Evolutionary conservation across 2,329 filamentous ascomycete genomes (phyloP).

Genomic region (Rhexocercosporidium sp.): DNA sequence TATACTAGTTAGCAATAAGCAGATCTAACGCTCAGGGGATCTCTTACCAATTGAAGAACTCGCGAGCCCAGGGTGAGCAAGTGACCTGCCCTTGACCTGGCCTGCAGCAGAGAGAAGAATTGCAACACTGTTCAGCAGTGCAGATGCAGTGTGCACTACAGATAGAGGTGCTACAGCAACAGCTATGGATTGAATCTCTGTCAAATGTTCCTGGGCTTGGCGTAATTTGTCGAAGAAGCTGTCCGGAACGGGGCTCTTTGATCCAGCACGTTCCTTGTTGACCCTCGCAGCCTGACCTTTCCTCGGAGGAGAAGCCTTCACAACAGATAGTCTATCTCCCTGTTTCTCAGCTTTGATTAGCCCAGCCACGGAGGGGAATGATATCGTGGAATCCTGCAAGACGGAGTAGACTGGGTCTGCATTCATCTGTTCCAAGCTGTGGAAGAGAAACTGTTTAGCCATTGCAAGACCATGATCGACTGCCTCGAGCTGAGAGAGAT

Average conservation of each 20-base stretch:
- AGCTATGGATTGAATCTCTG: conserved; percentile 60
- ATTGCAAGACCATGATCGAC: conserved; percentile 62
- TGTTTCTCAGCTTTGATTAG: conserved; percentile 29
- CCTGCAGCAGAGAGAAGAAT: conserved; percentile 69
- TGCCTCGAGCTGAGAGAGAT: conserved; percentile 49
- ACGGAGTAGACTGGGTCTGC: conserved; percentile 86
- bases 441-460: conserved; percentile 70
- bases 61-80: conserved; percentile 60
- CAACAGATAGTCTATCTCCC: conserved; percentile 32
- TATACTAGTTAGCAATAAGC: conserved; percentile 26
- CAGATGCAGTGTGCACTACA: conserved; percentile 66
- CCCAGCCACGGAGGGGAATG: conserved; percentile 70
- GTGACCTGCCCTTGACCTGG: conserved; percentile 50
- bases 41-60: conserved; percentile 58
- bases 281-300: conserved; percentile 28
- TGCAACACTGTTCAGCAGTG: conserved; percentile 67
- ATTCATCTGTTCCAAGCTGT: conserved; percentile 74
- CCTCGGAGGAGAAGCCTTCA: conserved; percentile 31
- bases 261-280: conserved; percentile 21
- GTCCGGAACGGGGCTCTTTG: conserved; percentile 36
- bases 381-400: conserved; percentile 90
- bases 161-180: conserved; percentile 57
- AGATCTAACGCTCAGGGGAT: background rate
- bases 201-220: conserved; percentile 68
- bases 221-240: conserved; percentile 53